Evolutionary conservation across 2,329 filamentous ascomycete species (phyloP).

Genomic region (Fusarium longipes): DNA sequence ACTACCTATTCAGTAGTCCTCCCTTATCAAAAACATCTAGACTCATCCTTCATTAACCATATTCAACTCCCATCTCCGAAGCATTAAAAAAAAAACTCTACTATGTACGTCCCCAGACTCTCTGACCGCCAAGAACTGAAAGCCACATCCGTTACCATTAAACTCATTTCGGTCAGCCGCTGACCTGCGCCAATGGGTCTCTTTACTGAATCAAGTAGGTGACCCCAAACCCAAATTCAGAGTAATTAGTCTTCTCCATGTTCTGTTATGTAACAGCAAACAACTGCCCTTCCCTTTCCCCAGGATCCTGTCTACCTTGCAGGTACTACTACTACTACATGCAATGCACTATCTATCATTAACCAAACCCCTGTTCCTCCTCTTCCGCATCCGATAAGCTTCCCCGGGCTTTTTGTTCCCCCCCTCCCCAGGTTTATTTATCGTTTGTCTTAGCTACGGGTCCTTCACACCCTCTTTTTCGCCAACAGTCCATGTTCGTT

Average conservation of each 20-base stretch:
- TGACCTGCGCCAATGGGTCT: neutral
- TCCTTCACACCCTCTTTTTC: constrained; percentile 19
- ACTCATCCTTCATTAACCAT: constrained; percentile 7
- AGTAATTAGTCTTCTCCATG: neutral
- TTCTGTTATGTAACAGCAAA: constrained; percentile 20
- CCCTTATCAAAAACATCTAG: constrained; percentile 8
- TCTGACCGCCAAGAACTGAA: neutral
- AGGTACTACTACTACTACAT: neutral
- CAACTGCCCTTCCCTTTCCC: neutral
- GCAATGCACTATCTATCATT: constrained; percentile 1
- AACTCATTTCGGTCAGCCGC: neutral
- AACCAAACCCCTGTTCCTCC: neutral
- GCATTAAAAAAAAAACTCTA: too few species aligned
- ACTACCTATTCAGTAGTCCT: neutral
- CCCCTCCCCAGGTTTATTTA: constrained; percentile 22
- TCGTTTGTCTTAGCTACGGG: constrained; percentile 5
- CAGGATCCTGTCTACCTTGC: neutral
- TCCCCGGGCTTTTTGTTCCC: constrained; percentile 1
- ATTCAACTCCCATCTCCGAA: constrained; percentile 18
- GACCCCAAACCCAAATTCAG: neutral
- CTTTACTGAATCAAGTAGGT: constrained; percentile 5
- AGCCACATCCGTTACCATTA: neutral
- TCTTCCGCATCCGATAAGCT: constrained; percentile 20
- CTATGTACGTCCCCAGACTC: too few species aligned
- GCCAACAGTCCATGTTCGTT: too few species aligned